These are phyloP conservation scores for Citrus hindsii DNA, from an alignment of 345 rosid genomes.

Conservation along the genomic window DNA sequence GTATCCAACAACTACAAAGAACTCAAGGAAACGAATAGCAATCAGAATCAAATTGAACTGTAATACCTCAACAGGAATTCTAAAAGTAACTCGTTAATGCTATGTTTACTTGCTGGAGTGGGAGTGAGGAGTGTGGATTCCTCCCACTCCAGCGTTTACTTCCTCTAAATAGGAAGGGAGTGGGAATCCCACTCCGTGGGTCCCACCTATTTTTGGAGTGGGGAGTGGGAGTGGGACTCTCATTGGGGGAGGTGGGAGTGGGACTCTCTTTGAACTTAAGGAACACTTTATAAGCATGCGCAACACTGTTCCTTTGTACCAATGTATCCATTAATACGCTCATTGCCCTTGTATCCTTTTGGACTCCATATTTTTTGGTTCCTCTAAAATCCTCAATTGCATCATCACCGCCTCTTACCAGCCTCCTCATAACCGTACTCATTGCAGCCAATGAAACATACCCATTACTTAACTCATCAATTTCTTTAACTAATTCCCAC, in stretches of 20 bases:
- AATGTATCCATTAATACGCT: conserved; percentile 71
- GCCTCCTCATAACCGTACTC: conserved; percentile 64
- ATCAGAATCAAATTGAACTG: background rate
- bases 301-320: conserved; percentile 65
- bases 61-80: background rate
- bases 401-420: conserved; percentile 53
- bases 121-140: no score
- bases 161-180: no score
- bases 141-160: no score
- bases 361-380: conserved; percentile 54
- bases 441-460: conserved; percentile 56
- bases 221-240: no score
- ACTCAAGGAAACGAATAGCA: background rate
- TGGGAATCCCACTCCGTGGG: no score
- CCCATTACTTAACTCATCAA: conserved; percentile 38
- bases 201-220: no score
- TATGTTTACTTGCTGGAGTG: no score
- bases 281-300: conserved; percentile 68
- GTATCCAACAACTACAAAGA: background rate
- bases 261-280: no score
- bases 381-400: conserved; percentile 58
- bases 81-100: background rate
- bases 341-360: conserved; percentile 43
- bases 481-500: conserved; percentile 64
- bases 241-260: no score